Evolutionary conservation across 2,329 filamentous ascomycete genomes (phyloP), one percentile per base, ranked within the genome.

Genomic region (Herpotrichia juniperi): DNA sequence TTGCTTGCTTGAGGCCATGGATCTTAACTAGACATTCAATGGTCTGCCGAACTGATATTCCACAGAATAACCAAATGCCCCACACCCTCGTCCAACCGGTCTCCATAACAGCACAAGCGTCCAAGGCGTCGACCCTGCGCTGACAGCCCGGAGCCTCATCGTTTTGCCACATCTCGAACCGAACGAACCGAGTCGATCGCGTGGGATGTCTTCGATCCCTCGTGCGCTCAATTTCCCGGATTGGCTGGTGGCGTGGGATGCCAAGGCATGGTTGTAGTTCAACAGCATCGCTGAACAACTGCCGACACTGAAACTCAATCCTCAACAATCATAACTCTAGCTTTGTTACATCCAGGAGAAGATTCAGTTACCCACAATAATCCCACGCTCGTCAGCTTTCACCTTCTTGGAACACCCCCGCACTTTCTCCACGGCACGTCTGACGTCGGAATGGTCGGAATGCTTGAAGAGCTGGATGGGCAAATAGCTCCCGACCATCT

Each of bases 241-340:
- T 50, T 10, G 54, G 57, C 16, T 43, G 24, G 22, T 39, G 46
- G 48, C 56, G 64, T 60, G 64, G 63, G 63, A 62, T 67, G 63
- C 61, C 64, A 64, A 64, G 56, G 12, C 46, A 51, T 42, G 45
- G 42, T 45, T 46, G 31, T 25, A 54, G 51, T 54, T 50, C 50
- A 47, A 45, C 61, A 56, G 63, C 59, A 49, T 63, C 55, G 49
- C 32, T 19, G 39, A 26, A 50, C 19, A 43, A 39, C 44, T 44
- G 7, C 50, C 34, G 44, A 44, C 19, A 9, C 40, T 40, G 24
- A 42, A 47, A 31, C 26, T 56, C 46, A 48, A 35, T 52, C 50
- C 61, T 57, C 56, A 64, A 64, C 61, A 56, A 7, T 42, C 48
- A 24, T 1, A 3, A 25, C 21, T 32, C 11, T n/a, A 19, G 16